Evolutionary conservation across 176 grass and related monocot species (phyloP).

Genomic region (Olyra latifolia): DNA sequence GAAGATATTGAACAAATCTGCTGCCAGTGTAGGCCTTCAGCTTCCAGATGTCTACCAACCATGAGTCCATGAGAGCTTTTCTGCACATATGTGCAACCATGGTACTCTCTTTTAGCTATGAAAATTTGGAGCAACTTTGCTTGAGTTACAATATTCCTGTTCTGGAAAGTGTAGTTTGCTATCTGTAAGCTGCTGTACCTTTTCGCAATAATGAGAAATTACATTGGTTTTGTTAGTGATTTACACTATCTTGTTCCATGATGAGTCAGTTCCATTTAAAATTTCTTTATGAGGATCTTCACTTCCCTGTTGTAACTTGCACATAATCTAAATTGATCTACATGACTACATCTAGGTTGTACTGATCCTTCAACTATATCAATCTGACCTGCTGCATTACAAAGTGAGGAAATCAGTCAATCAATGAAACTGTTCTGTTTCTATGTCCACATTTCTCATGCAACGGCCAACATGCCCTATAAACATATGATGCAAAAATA

Average conservation of each 20-base stretch:
- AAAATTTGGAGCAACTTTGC: not conserved
- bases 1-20: slow-evolving; percentile 93
- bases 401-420: no score
- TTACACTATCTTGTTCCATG: not conserved
- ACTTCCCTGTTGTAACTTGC: not conserved
- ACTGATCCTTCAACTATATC: not conserved
- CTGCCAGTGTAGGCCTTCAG: slow-evolving; percentile 82
- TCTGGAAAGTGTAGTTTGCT: slow-evolving; percentile 4
- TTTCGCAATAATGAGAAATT: not conserved
- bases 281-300: not conserved
- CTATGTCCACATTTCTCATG: no score
- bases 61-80: slow-evolving; percentile 29
- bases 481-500: no score
- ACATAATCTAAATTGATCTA: not conserved
- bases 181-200: not conserved
- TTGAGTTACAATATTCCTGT: not conserved
- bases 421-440: no score
- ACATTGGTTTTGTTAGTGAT: not conserved
- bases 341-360: not conserved
- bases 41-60: slow-evolving; percentile 81
- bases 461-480: no score
- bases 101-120: slow-evolving; percentile 9
- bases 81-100: not conserved
- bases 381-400: no score
- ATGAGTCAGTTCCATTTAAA: not conserved